Base-by-base conservation (phyloP, 345 rosid genomes). In the Dimocarpus longan region DNA sequence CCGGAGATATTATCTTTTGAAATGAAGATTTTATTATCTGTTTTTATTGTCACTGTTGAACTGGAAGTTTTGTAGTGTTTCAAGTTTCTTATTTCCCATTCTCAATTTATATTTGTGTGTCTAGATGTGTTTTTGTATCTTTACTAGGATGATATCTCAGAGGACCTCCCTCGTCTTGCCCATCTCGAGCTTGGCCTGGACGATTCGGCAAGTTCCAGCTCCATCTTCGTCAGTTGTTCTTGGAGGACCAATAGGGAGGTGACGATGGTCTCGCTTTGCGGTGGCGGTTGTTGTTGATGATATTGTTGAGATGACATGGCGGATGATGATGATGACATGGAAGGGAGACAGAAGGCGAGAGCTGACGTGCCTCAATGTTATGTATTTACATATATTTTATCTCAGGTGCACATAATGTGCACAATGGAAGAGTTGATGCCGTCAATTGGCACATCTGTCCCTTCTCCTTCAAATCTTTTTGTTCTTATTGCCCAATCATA, bases 391-490 rank as follows among this genome's bases (percentile, higher is more conserved):
- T 3, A 32, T 1, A 39, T 81, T 69, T 84, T 63, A 75, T 86
- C 42, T 76, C 89, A 93, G 92, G 87, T 88, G 83, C 94, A 94
- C 84, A 77, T 86, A 81, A 85, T 93, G 93, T 89, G 97, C 82
- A 76, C 86, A 26, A 86, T 93, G 87, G 98, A 95, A 83, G 99
- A 95, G 81, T 82, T 92, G 82, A 86, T 94, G 89, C 99, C 98
- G 50, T 88, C 99, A 75, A 85, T 93, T 80, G 99, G 96, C 66
- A 84, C 95, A 69, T 80, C 92, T 71, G 87, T 90, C 44, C 95
- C 95, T 72, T 85, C 98, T 70, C 95, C 99, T 24, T 88, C 91
- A 67, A 80, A 91, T 80, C 91, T 95, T 42, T 85, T 90, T 75
- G 88, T 88, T 66, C 83, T 89, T 76, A 78, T 90, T 70, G 84